These are phyloP conservation scores for Entophlyctis luteolus DNA, from an alignment of 192 early-diverging fungal genomes.

Conservation along the genomic window DNA sequence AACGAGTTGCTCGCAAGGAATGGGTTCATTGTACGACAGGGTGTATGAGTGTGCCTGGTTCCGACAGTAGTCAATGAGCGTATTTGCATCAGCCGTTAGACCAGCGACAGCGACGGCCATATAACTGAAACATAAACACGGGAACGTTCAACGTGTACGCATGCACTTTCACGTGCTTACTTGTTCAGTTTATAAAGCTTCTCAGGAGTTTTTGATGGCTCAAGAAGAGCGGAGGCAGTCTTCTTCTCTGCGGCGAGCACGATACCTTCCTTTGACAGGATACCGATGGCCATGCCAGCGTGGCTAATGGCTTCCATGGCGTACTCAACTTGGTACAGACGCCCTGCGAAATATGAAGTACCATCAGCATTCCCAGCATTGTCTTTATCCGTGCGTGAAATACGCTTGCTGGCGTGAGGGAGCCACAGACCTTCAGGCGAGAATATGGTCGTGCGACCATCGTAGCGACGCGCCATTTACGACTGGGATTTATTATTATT, in stretches of 20 bases:
- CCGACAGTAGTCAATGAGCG: slow-evolving; percentile 84
- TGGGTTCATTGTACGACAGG: slow-evolving; percentile 82
- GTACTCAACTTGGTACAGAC: slow-evolving; percentile 99
- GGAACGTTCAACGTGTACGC: slow-evolving; percentile 5
- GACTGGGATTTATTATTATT: neutral
- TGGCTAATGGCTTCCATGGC: slow-evolving; percentile 99
- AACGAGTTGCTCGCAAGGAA: slow-evolving; percentile 93
- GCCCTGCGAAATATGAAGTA: slow-evolving; percentile 52
- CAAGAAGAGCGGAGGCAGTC: slow-evolving; percentile 87
- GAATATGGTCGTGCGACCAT: slow-evolving; percentile 97
- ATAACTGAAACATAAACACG: slow-evolving; percentile 50
- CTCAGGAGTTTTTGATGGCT: slow-evolving; percentile 77
- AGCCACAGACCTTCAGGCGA: slow-evolving; percentile 86
- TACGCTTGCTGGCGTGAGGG: neutral
- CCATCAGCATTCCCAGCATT: neutral
- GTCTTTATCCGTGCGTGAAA: neutral
- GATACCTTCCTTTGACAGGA: slow-evolving; percentile 87
- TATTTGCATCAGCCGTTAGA: slow-evolving; percentile 94
- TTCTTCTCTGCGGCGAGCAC: slow-evolving; percentile 97
- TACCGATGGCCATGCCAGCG: slow-evolving; percentile 90
- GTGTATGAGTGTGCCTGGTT: slow-evolving; percentile 84
- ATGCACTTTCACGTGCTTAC: no score
- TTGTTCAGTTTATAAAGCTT: slow-evolving; percentile 97
- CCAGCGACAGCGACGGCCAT: slow-evolving; percentile 95
- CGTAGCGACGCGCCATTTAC: slow-evolving; percentile 92